Conservation (phyloP, 768 basidiomycete species). For the Kondoa malvinella region DNA sequence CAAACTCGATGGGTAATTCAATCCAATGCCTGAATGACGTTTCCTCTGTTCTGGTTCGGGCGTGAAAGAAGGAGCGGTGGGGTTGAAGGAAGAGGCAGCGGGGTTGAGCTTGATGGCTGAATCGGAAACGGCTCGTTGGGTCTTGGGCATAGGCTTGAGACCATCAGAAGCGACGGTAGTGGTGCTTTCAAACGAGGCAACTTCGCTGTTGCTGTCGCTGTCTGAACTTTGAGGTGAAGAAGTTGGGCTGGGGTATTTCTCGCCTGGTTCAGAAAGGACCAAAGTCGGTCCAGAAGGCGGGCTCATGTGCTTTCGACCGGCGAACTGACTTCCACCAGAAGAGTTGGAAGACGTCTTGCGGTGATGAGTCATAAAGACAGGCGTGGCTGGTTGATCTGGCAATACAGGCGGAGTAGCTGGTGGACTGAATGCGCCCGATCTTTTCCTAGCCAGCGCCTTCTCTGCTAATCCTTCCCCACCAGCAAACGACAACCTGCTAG, state of each 20-base stretch:
- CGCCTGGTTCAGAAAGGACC: slow-evolving; percentile 5
- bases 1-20: not conserved
- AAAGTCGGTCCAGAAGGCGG: slow-evolving; percentile 1
- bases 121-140: not conserved
- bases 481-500: not conserved
- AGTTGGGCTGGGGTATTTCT: not conserved
- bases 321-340: not conserved
- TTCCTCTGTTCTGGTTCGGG: not conserved
- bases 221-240: not conserved
- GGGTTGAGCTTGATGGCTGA: not conserved
- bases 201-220: not conserved
- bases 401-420: not conserved
- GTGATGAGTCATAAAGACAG: not conserved
- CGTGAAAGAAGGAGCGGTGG: not conserved
- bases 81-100: not conserved
- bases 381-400: not conserved
- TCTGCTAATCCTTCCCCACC: not conserved
- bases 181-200: not conserved
- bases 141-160: not conserved
- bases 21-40: not conserved
- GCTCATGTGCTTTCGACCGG: not conserved
- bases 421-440: not conserved
- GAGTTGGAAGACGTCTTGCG: not conserved
- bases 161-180: not conserved
- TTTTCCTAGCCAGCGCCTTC: not conserved